Evolutionary conservation across 306 rosid species (phyloP).

Genomic region (apple (Malus domestica)): ASM211411v1 NC_041798.1:7834001-7834500

Average conservation of each 20-base stretch:
- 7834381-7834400: constrained; percentile 47
- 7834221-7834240: constrained; percentile 24
- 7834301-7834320: constrained; percentile 32
- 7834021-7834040: not conserved
- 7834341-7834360: constrained; percentile 30
- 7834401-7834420: constrained; percentile 14
- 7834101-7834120: no score
- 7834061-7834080: not conserved
- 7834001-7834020: not conserved
- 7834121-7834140: no score
- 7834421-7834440: not conserved
- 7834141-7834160: no score
- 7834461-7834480: not conserved
- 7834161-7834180: not conserved
- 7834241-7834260: constrained; percentile 41
- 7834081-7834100: no score
- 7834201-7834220: not conserved
- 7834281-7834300: constrained; percentile 35
- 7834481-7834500: not conserved
- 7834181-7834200: not conserved
- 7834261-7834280: constrained; percentile 39
- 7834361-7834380: constrained; percentile 45
- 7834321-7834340: constrained; percentile 35
- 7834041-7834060: not conserved
- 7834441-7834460: not conserved